Conservation (phyloP, 2,329 filamentous ascomycete species). For the Ophiocordyceps unilateralis region DNA sequence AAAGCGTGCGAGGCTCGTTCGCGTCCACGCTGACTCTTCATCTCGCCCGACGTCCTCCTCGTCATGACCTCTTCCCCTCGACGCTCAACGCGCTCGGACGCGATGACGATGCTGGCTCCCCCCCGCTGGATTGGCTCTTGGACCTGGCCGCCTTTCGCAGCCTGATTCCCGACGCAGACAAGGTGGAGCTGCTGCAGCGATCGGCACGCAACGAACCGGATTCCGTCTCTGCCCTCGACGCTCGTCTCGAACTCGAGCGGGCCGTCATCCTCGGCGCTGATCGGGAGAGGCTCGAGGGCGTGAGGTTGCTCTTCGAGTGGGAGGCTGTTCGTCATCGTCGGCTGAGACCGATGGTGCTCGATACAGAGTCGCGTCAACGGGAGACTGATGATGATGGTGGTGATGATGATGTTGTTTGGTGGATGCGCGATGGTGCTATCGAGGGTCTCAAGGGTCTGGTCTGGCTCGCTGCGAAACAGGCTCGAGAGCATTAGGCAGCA, state of each 20-base stretch:
- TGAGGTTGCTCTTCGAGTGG: constrained; percentile 40
- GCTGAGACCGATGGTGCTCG: too few species aligned
- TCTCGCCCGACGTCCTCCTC: constrained; percentile 51
- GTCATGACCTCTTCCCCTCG: constrained; percentile 53
- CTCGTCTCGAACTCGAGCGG: constrained; percentile 46
- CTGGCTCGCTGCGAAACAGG: constrained; percentile 29
- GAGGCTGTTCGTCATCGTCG: constrained; percentile 22
- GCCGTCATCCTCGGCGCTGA: constrained; percentile 24
- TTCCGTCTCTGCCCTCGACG: constrained; percentile 44
- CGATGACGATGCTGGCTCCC: constrained; percentile 11
- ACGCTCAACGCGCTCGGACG: constrained; percentile 56
- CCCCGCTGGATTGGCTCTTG: constrained; percentile 60
- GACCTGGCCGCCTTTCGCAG: constrained; percentile 34
- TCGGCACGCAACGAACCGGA: constrained; percentile 27
- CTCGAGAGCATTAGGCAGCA: neutral
- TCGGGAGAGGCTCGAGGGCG: constrained; percentile 26
- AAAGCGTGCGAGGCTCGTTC: constrained; percentile 44
- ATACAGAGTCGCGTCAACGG: too few species aligned
- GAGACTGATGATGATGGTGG: constrained; percentile 7
- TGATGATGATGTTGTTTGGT: constrained; percentile 23
- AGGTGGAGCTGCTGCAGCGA: constrained; percentile 39
- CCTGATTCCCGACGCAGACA: constrained; percentile 46
- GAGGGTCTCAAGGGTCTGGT: constrained; percentile 37
- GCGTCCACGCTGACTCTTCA: constrained; percentile 53
- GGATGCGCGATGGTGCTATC: constrained; percentile 37